A percentile compares a stretch with the other conserved stretches of the same genome.
phyloP scores from a whole-genome alignment of 129 eudicot genomes.

The Pittosporum tobira region DNA sequence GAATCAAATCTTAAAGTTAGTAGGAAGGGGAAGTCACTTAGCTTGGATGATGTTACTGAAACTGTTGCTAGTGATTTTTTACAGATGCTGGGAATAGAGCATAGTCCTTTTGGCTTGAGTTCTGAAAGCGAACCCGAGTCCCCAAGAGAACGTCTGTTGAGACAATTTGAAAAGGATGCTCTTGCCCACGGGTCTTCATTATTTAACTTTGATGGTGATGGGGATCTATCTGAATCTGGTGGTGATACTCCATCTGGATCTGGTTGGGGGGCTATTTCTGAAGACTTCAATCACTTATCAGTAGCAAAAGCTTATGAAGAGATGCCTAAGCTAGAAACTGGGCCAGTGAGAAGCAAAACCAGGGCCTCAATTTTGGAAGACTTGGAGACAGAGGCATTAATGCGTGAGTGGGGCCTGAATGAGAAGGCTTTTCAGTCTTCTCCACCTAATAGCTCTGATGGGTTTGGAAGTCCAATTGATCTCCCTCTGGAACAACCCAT shows the following conservation, averaged over 20 bases:
- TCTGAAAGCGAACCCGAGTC: constrained; percentile 79
- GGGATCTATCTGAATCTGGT: constrained; percentile 16
- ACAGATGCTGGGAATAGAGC: constrained; percentile 60
- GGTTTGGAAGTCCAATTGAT: constrained; percentile 48
- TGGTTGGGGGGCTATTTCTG: constrained; percentile 25
- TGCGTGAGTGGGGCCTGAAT: constrained; percentile 69
- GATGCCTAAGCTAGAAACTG: constrained; percentile 21
- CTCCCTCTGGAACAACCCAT: constrained; percentile 37
- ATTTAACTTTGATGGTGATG: constrained; percentile 37
- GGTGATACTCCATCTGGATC: constrained; percentile 24
- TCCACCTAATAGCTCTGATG: constrained; percentile 33
- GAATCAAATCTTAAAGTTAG: constrained; percentile 21
- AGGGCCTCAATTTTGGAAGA: constrained; percentile 47
- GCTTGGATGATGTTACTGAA: constrained; percentile 43
- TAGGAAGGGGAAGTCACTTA: constrained; percentile 36
- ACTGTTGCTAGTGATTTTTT: constrained; percentile 62
- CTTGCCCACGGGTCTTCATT: constrained; percentile 43
- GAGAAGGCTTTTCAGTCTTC: constrained; percentile 49
- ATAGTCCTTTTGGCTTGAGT: constrained; percentile 43
- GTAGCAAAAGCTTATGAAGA: constrained; percentile 12
- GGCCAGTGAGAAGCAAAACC: constrained; percentile 25
- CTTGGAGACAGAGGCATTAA: constrained; percentile 62
- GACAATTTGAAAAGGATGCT: constrained; percentile 67
- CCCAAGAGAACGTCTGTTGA: constrained; percentile 66
- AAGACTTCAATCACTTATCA: constrained; percentile 14